Percentiles rank a stretch among this genome's conserved stretches.
These are phyloP conservation scores for Stephanodiscus minutulus DNA, from an alignment of 108 stramenopile species.

Conservation along the genomic window DNA sequence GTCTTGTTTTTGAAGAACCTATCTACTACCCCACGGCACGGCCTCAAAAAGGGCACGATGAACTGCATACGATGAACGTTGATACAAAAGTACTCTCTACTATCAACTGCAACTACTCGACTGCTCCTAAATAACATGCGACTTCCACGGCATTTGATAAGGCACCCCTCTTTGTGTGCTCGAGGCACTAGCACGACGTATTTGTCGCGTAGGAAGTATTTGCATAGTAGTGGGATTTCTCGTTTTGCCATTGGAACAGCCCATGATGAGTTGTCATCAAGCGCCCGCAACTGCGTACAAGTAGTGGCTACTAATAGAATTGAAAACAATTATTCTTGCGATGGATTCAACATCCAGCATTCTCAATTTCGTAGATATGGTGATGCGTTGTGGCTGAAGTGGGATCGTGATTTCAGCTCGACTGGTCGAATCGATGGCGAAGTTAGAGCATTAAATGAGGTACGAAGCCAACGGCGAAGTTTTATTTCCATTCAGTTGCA, in stretches of 20 bases:
- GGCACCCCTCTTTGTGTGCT: not conserved
- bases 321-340: not conserved
- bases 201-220: not conserved
- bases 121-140: not conserved
- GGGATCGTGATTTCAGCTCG: constrained; percentile 14
- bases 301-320: not conserved
- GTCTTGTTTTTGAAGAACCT: too few species aligned
- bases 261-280: not conserved
- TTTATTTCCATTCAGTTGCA: not conserved
- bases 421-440: not conserved
- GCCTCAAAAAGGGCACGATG: too few species aligned
- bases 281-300: not conserved
- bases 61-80: too few species aligned
- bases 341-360: not conserved
- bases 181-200: not conserved
- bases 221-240: not conserved
- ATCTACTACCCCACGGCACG: too few species aligned
- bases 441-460: constrained; percentile 5
- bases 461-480: not conserved
- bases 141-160: constrained; percentile 2
- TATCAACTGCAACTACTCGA: not conserved
- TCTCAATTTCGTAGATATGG: not conserved
- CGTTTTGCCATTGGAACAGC: not conserved
- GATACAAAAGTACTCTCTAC: too few species aligned
- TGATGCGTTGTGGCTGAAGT: not conserved